Conservation (phyloP, 2,329 filamentous ascomycete species). For the Periconia macrospinosa region DNA sequence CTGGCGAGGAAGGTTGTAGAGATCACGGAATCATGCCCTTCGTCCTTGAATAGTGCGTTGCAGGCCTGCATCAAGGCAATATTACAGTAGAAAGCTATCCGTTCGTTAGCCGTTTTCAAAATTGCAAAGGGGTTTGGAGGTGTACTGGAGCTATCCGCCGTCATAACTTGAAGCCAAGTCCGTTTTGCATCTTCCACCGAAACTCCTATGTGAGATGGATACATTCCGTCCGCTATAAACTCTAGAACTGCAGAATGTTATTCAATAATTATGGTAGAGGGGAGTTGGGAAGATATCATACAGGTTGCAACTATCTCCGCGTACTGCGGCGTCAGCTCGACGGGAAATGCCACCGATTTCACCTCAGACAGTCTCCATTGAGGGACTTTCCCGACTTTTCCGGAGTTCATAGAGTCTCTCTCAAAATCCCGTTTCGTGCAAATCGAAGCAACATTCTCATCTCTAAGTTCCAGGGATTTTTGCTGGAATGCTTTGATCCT, state of each 20-base stretch:
- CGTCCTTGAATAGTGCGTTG: slow-evolving; percentile 1
- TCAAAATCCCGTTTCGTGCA: background rate
- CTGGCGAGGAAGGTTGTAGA: slow-evolving; percentile 1
- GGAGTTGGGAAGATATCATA: background rate
- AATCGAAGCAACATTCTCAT: background rate
- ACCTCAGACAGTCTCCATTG: background rate
- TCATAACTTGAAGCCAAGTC: background rate
- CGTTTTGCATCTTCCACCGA: background rate
- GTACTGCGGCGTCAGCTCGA: background rate
- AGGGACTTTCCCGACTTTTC: background rate
- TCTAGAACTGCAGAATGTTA: background rate
- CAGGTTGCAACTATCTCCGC: background rate
- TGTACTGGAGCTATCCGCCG: background rate
- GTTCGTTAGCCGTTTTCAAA: background rate
- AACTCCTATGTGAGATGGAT: background rate
- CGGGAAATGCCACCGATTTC: slow-evolving; percentile 1
- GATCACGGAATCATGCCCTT: background rate
- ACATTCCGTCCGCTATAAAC: background rate
- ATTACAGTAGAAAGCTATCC: slow-evolving; percentile 3
- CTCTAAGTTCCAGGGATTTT: background rate
- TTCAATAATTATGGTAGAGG: background rate
- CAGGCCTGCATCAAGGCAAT: slow-evolving; percentile 5
- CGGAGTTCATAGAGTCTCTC: background rate
- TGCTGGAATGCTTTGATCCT: background rate
- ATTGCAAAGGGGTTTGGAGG: background rate